Base-by-base conservation (phyloP, 345 rosid genomes). In the Noccaea bulbosa region DNA sequence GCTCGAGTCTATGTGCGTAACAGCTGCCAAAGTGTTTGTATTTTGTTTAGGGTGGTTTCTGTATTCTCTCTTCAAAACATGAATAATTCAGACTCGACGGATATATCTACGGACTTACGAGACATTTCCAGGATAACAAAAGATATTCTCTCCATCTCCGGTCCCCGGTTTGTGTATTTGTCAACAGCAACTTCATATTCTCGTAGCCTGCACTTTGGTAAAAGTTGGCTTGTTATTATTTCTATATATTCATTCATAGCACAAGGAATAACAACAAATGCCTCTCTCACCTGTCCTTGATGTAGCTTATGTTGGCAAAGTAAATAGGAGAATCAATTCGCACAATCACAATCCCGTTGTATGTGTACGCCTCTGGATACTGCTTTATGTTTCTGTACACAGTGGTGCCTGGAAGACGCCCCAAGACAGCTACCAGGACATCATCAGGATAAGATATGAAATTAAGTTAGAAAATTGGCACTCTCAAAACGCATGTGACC, bases 401-500 rank as follows among this genome's bases (percentile, higher is more conserved):
- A 38, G 99, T 94, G 74, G 99, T 91, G 70, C 99, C 99, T 48
- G 99, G 99, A 80, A 91, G 98, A 44, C 98, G 93, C 9, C 99
- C 99, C 91, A 91, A 80, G 49, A 91, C 86, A 82, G 99, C 99
- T 94, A 84, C 79, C 74, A 63, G 70, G 53, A 62, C 35, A 63
- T 74, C 59, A 17, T 40, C 66, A 66, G 7, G 45, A 54, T 24
- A 27, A 68, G 2, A 51, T 38, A 46, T 38, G 57, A 45, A 30
- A 52, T 20, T 1, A 27, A 27, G 70, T 74, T 59, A 66, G 49
- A 41, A n/a, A 14, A 14, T 43, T 20, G 24, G 20, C 34, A 60
- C 27, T 44, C 52, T 38, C 34, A 68, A 10, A 22, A 40, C 9
- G 46, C 45, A 74, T 58, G 53, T 53, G 22, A 66, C 5, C 2